Evolutionary conservation across 2,329 filamentous ascomycete species (phyloP).

Genomic region (Exophiala sp.): DNA sequence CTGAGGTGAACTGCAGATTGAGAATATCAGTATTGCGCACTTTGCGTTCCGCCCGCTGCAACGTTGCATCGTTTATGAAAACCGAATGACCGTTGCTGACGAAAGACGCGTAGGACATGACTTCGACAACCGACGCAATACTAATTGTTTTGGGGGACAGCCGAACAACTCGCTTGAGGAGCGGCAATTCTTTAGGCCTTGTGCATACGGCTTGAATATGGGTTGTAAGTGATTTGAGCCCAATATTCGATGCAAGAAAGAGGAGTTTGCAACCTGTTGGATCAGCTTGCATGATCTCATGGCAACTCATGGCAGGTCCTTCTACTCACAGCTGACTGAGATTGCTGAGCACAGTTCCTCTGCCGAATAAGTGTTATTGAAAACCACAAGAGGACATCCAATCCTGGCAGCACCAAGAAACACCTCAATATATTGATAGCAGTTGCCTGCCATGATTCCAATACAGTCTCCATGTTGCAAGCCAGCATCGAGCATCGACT

Average conservation of each 20-base stretch:
- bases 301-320: too few species aligned
- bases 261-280: conserved; percentile 30
- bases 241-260: conserved; percentile 29
- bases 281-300: background rate
- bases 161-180: too few species aligned
- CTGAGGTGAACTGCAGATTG: conserved; percentile 92
- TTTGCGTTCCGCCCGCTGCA: conserved; percentile 10
- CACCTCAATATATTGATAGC: conserved; percentile 20
- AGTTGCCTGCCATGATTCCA: conserved; percentile 21
- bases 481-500: conserved; percentile 15
- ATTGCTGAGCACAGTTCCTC: conserved; percentile 15
- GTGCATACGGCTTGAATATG: conserved; percentile 32
- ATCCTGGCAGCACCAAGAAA: conserved; percentile 34
- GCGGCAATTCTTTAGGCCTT: too few species aligned
- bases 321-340: conserved; percentile 9
- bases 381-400: conserved; percentile 33
- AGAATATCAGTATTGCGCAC: conserved; percentile 60
- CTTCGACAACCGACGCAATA: conserved; percentile 30
- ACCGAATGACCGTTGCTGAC: conserved; percentile 28
- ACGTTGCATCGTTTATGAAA: conserved; percentile 9
- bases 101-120: conserved; percentile 44
- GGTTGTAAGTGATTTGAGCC: conserved; percentile 15
- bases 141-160: too few species aligned
- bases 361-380: conserved; percentile 35
- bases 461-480: conserved; percentile 18